These are phyloP conservation scores for Marasmius sp. DNA, from an alignment of 1,284 basidiomycete species.

Conservation along the genomic window DNA sequence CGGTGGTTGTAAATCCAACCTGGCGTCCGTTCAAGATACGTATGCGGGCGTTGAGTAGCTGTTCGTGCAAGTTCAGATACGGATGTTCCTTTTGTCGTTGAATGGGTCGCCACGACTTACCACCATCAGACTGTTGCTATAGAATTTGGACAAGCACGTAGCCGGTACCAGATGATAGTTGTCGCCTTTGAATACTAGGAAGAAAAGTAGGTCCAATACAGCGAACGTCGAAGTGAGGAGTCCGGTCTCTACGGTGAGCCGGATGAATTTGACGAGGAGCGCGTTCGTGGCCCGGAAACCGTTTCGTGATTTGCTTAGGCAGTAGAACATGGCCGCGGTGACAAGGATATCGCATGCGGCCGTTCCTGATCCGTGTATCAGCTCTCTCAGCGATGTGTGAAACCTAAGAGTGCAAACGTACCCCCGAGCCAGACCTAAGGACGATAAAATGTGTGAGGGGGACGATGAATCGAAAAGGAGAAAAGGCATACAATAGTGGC, in stretches of 20 bases:
- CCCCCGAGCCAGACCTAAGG: background rate
- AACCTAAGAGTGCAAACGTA: background rate
- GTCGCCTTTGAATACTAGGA: constrained; percentile 7
- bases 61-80: background rate
- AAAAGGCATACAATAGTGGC: background rate
- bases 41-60: background rate
- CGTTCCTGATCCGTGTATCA: constrained; percentile 2
- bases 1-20: background rate
- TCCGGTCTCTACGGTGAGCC: constrained; percentile 15
- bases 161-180: constrained; percentile 15
- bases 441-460: background rate
- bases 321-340: constrained; percentile 1
- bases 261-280: background rate
- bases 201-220: constrained; percentile 10
- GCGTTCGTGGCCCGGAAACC: constrained; percentile 1
- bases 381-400: background rate
- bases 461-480: too few species aligned
- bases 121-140: constrained; percentile 14
- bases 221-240: constrained; percentile 10
- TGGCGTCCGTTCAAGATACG: background rate
- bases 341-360: constrained; percentile 12
- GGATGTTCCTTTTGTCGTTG: background rate
- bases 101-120: constrained; percentile 3
- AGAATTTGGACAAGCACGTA: constrained; percentile 15
- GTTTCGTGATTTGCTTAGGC: background rate